Evolutionary conservation across 495 filamentous ascomycete genomes (phyloP), one percentile per base, ranked within the genome.

Genomic region (Eremomyces bilateralis): DNA sequence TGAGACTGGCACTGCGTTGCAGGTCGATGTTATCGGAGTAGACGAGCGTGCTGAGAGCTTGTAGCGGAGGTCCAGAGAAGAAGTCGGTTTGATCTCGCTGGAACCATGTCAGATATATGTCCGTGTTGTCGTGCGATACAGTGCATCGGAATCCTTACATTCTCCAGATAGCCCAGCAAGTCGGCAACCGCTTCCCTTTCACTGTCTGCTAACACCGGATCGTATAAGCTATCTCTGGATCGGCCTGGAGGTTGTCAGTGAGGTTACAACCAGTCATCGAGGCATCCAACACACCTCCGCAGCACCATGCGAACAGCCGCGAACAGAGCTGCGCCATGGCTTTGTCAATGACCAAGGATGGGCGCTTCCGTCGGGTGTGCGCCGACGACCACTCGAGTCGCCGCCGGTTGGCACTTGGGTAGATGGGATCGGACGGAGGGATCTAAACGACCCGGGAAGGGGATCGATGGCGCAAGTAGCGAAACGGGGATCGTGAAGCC

Each of bases 21-120:
- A 99, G 69, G 46, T 99, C 90, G 51, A 99, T 81, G 62, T 99
- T 99, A 48, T 95, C 83, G 28, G 90, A 95, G 52, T 91, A 95
- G 21, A 99, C 88, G 2, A 99, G 65, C 3, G 83, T 95, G 59
- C 78, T 92, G 29, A 99, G 60, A 25, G 88, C 85, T 53, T 74
- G 76, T 40, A 99, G 71, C n/a, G 88, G 88, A 48, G 93, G 82
- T 54, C 88, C 88, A 17, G 78, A 72, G 59, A 99, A 99, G 68
- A 99, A 99, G 53, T 97, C 84, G 44, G 82, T 91, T 50, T 95
- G 90, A 35, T 71, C 71, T 48, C 84, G 73, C 85, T 95, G 58
- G 49, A 43, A 50, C 8, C 8, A 27, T 8, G 24, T 27, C 24
- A 27, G 24, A 6, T 6, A 13, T 27, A 13, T 6, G 13, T 13